phyloP scores from a whole-genome alignment of 352 stramenopile genomes.

The Peronospora farinosa region DNA sequence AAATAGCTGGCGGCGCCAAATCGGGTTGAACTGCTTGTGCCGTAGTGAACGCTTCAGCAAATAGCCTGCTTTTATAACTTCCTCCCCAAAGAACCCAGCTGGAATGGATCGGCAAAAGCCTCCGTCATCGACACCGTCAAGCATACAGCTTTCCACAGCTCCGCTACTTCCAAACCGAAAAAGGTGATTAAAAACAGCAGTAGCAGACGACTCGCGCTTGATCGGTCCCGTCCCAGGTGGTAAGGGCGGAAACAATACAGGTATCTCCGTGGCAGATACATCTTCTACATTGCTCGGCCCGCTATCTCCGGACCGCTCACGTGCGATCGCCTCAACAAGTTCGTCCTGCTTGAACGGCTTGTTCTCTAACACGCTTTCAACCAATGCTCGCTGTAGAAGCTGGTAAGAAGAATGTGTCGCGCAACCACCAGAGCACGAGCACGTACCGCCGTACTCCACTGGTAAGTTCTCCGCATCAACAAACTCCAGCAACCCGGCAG shows the following conservation, averaged over 20 bases:
- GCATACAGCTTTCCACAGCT: constrained; percentile 12
- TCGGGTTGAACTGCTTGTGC: constrained; percentile 81
- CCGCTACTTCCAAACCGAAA: constrained; percentile 23
- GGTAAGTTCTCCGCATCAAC: constrained; percentile 67
- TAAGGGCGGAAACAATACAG: constrained; percentile 1
- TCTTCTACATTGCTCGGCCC: constrained; percentile 21
- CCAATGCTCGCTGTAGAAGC: constrained; percentile 41
- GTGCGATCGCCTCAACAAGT: constrained; percentile 17
- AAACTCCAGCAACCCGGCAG: constrained; percentile 36
- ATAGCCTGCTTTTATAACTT: constrained; percentile 66
- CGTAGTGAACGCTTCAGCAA: constrained; percentile 83
- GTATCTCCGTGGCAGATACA: constrained; percentile 3
- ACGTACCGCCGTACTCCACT: constrained; percentile 65
- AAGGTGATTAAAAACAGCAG: constrained; percentile 21
- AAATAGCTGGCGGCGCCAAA: constrained; percentile 72
- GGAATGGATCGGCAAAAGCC: constrained; percentile 33
- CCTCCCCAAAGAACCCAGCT: constrained; percentile 44
- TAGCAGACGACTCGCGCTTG: constrained; percentile 21
- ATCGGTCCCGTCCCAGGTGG: constrained; percentile 13
- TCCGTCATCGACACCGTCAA: constrained; percentile 24
- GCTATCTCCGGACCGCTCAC: constrained; percentile 26
- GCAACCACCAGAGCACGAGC: constrained; percentile 56
- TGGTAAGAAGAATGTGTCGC: constrained; percentile 66
- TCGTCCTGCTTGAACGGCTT: constrained; percentile 45
- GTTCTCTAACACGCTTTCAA: constrained; percentile 44